Conservation (phyloP, 2,329 filamentous ascomycete species). For the Calonectria leucothoes region DNA sequence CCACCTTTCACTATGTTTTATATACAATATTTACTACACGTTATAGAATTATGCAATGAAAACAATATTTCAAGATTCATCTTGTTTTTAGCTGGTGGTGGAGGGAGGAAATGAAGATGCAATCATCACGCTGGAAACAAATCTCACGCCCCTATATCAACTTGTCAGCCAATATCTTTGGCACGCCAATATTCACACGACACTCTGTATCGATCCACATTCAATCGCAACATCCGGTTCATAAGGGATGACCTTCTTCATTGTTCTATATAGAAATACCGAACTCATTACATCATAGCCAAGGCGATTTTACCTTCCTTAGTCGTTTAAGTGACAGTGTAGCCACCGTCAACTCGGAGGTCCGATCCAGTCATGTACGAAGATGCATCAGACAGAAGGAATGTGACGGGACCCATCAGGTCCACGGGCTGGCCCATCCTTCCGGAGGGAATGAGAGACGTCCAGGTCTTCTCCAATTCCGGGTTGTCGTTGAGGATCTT, state of each 20-base stretch:
- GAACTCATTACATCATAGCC: not conserved
- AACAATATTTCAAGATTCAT: too few species aligned
- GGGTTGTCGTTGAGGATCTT: conserved; percentile 97
- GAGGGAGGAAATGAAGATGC: too few species aligned
- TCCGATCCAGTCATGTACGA: conserved; percentile 79
- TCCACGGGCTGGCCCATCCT: conserved; percentile 94
- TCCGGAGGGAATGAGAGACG: conserved; percentile 87
- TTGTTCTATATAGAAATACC: not conserved
- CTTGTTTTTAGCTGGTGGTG: too few species aligned
- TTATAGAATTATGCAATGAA: not conserved
- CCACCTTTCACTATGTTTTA: not conserved
- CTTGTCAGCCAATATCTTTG: too few species aligned
- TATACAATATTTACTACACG: not conserved
- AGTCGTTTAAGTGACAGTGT: conserved; percentile 75
- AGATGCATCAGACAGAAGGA: conserved; percentile 83
- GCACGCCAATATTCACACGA: not conserved
- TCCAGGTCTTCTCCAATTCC: conserved; percentile 91
- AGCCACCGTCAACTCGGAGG: conserved; percentile 85
- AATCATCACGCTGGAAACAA: too few species aligned
- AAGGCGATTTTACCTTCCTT: not conserved
- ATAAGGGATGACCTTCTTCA: not conserved
- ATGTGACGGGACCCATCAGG: conserved; percentile 91
- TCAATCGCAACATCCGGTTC: not conserved
- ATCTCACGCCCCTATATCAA: too few species aligned
- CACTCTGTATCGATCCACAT: not conserved